Conservation (phyloP, 495 filamentous ascomycete species). For the Neohortaea acidophila region DNA sequence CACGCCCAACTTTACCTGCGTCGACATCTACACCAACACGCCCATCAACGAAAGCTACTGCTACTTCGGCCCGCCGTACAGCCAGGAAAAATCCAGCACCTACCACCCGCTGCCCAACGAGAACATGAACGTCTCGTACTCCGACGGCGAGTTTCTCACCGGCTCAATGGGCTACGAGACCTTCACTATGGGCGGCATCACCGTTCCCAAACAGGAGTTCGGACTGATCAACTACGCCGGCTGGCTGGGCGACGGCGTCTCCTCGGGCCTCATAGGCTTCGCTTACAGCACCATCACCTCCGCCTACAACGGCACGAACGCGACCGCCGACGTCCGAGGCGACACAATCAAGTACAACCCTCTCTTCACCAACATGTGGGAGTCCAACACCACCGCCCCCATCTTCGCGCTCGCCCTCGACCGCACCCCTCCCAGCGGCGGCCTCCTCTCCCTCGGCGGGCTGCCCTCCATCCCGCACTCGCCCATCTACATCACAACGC, state of each 20-base stretch:
- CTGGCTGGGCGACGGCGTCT: constrained; percentile 32
- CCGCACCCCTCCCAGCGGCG: constrained; percentile 15
- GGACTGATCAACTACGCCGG: constrained; percentile 11
- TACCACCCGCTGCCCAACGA: constrained; percentile 30
- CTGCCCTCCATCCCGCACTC: constrained; percentile 29
- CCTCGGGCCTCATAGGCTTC: constrained; percentile 31
- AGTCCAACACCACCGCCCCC: constrained; percentile 36
- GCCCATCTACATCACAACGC: constrained; percentile 26
- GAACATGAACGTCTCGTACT: constrained; percentile 46
- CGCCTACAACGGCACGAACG: constrained; percentile 32
- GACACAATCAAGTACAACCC: constrained; percentile 36
- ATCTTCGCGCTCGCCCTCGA: constrained; percentile 40
- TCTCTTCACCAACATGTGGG: constrained; percentile 42
- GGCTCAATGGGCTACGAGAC: constrained; percentile 44
- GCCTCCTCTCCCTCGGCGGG: constrained; percentile 39
- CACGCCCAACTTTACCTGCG: constrained; percentile 33
- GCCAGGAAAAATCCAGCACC: constrained; percentile 21
- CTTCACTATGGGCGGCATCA: constrained; percentile 15
- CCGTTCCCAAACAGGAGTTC: constrained; percentile 14
- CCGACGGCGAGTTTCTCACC: constrained; percentile 39
- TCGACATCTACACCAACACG: constrained; percentile 21
- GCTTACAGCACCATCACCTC: constrained; percentile 35
- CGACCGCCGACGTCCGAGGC: constrained; percentile 24
- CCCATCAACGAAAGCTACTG: constrained; percentile 28
- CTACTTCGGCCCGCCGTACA: constrained; percentile 35